phyloP scores from a whole-genome alignment of 208 protist species.

The Trypanosomatidae sp. region DNA sequence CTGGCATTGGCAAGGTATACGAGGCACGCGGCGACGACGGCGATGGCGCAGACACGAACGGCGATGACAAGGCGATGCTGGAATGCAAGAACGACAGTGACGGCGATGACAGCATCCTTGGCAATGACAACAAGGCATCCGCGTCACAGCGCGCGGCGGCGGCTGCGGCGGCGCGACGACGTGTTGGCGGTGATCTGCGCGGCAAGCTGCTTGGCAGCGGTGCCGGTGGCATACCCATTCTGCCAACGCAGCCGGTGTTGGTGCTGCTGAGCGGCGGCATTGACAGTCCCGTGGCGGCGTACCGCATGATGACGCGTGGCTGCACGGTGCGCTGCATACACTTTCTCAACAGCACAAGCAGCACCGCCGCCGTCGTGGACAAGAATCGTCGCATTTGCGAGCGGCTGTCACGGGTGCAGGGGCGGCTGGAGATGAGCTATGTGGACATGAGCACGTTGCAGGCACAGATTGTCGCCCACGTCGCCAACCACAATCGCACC shows the following conservation, averaged over 20 bases:
- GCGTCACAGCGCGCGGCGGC: conserved; percentile 4
- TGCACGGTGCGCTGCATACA: conserved; percentile 60
- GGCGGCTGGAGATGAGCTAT: conserved; percentile 61
- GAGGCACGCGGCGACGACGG: too few species aligned
- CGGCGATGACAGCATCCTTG: not conserved
- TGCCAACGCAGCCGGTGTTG: conserved; percentile 35
- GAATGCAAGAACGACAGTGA: too few species aligned
- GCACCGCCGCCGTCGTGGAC: conserved; percentile 54
- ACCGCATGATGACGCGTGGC: conserved; percentile 76
- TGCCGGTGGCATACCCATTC: conserved; percentile 52
- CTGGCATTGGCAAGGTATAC: conserved; percentile 72
- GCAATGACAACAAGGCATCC: not conserved
- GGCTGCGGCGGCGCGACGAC: not conserved
- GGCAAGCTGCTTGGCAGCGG: conserved; percentile 31
- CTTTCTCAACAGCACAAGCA: conserved; percentile 79
- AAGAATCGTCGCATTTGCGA: conserved; percentile 68
- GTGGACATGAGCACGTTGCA: conserved; percentile 77
- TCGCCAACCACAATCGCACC: conserved; percentile 66
- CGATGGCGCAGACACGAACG: not conserved
- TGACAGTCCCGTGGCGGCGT: conserved; percentile 78
- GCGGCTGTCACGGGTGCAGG: conserved; percentile 46
- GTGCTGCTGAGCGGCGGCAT: conserved; percentile 72
- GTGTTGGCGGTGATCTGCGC: conserved; percentile 51
- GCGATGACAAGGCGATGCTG: too few species aligned
- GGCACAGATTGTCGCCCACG: conserved; percentile 66